phyloP scores from a whole-genome alignment of 2,329 filamentous ascomycete species.

The Hypocreales sp. region DNA sequence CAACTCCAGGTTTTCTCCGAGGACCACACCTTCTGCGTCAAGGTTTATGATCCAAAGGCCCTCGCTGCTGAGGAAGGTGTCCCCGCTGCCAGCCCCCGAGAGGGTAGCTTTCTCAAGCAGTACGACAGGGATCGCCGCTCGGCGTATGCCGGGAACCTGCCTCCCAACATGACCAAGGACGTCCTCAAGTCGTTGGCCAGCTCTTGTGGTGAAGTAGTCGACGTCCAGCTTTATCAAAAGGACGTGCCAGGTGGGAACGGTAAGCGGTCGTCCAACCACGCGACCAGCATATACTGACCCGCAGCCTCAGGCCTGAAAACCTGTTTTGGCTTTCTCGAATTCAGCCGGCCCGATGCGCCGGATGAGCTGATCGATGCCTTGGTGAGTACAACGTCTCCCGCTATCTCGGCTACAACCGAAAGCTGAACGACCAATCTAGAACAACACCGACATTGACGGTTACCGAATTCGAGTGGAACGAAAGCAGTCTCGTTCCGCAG shows the following conservation, averaged over 20 bases:
- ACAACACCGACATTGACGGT: constrained; percentile 15
- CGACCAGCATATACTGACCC: too few species aligned
- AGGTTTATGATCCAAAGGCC: constrained; percentile 12
- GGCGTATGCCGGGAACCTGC: constrained; percentile 30
- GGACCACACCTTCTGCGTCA: constrained; percentile 6
- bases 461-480: constrained; percentile 20
- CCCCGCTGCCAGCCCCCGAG: not conserved
- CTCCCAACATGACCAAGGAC: constrained; percentile 17
- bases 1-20: constrained; percentile 12
- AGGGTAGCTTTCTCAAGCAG: constrained; percentile 10
- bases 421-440: constrained; percentile 10
- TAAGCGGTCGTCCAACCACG: not conserved
- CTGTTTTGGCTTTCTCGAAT: constrained; percentile 24
- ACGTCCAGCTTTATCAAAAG: constrained; percentile 11
- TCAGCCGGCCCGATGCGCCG: constrained; percentile 17
- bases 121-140: constrained; percentile 30
- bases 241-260: constrained; percentile 6
- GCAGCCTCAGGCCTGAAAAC: constrained; percentile 6
- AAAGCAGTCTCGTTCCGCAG: constrained; percentile 13
- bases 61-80: constrained; percentile 3
- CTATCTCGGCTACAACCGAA: not conserved
- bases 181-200: constrained; percentile 20
- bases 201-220: constrained; percentile 20
- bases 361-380: constrained; percentile 18
- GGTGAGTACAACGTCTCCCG: constrained; percentile 14